Conservation (phyloP, 805 yeast genomes). For the Metschnikowia cubensis region DNA sequence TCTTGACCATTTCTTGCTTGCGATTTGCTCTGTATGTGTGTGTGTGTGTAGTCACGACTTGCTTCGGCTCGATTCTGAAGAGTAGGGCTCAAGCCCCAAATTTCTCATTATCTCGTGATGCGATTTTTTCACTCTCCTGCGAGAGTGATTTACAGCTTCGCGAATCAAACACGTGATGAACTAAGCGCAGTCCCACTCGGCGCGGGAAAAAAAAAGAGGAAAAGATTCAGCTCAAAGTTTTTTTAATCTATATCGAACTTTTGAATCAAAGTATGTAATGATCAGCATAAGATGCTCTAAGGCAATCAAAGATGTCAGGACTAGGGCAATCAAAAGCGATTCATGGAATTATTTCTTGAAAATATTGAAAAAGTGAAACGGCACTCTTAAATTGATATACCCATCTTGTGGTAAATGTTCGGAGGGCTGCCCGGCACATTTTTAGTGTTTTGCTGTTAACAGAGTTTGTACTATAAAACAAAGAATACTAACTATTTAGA, state of each 20-base stretch:
- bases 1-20: conserved; percentile 50
- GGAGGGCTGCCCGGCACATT: background rate
- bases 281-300: background rate
- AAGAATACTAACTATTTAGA: conserved; percentile 23
- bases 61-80: background rate
- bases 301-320: background rate
- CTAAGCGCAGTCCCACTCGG: conserved; percentile 3
- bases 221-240: conserved; percentile 7
- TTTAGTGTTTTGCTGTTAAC: background rate
- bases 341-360: background rate
- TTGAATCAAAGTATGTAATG: conserved; percentile 27
- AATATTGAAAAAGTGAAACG: too few species aligned
- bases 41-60: background rate
- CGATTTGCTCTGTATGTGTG: background rate
- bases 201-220: conserved; percentile 13
- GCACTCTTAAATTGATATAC: background rate
- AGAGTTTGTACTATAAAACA: background rate
- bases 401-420: background rate
- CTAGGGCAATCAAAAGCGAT: background rate
- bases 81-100: conserved; percentile 16
- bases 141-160: background rate
- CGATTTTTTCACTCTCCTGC: background rate
- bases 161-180: conserved; percentile 8
- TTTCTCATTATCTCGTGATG: background rate
- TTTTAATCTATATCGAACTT: conserved; percentile 23